Conservation (phyloP, 352 stramenopile species). For the Phytophthora aleatoria region DNA sequence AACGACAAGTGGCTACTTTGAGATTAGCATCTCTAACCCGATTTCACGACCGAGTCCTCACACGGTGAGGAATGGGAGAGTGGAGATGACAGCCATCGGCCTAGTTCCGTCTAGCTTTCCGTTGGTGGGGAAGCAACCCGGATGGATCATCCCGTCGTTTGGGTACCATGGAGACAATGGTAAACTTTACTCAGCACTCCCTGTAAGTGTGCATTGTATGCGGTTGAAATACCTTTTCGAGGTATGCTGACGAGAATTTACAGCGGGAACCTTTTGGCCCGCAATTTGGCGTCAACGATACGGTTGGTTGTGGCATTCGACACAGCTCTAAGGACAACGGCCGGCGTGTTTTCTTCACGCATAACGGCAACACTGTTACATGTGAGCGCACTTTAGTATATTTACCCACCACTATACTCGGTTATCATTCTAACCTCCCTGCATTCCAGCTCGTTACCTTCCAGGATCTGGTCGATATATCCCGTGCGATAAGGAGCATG, state of each 20-base stretch:
- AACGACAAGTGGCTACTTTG: slow-evolving; percentile 72
- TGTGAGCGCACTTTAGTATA: slow-evolving; percentile 27
- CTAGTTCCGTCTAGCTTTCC: slow-evolving; percentile 53
- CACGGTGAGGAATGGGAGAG: slow-evolving; percentile 15
- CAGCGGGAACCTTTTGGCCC: slow-evolving; percentile 56
- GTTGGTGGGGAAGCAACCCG: slow-evolving; percentile 68
- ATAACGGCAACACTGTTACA: slow-evolving; percentile 57
- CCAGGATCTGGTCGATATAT: slow-evolving; percentile 24
- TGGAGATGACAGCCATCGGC: slow-evolving; percentile 67
- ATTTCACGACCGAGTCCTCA: slow-evolving; percentile 19
- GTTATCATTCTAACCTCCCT: not conserved
- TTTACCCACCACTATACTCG: not conserved
- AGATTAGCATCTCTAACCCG: slow-evolving; percentile 58
- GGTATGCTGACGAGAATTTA: not conserved
- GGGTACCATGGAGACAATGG: slow-evolving; percentile 85
- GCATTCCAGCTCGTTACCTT: slow-evolving; percentile 18
- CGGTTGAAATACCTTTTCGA: slow-evolving; percentile 9
- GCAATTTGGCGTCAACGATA: slow-evolving; percentile 65
- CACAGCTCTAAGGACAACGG: slow-evolving; percentile 31
- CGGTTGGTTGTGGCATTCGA: slow-evolving; percentile 68
- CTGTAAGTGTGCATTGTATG: slow-evolving; percentile 30
- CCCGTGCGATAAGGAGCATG: slow-evolving; percentile 27
- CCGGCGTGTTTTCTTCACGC: slow-evolving; percentile 73
- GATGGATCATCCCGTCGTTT: slow-evolving; percentile 67
- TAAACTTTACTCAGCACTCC: slow-evolving; percentile 55